Conservation (phyloP, 1,284 basidiomycete species). For the Irpex rosettiformis region DNA sequence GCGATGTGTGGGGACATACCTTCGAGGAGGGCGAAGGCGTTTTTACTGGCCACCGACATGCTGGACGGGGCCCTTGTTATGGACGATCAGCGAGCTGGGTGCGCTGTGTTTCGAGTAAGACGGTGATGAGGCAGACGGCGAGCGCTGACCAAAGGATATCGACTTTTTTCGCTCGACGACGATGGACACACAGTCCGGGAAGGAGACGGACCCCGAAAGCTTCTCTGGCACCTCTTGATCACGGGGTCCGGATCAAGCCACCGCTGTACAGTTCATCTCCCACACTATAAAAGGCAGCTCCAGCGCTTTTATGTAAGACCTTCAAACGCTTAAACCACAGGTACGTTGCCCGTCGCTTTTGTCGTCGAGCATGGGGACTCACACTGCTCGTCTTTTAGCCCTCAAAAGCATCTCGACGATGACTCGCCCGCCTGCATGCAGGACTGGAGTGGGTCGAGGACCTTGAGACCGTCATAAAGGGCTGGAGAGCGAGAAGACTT, state of each 20-base stretch:
- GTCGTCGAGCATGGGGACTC: constrained; percentile 8
- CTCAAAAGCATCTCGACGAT: constrained; percentile 85
- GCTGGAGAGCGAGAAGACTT: constrained; percentile 63
- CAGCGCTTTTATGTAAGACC: background rate
- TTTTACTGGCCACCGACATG: constrained; percentile 86
- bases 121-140: constrained; percentile 16
- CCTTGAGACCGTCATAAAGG: constrained; percentile 77
- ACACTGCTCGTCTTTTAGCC: constrained; percentile 36
- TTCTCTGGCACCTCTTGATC: constrained; percentile 16
- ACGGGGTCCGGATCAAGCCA: constrained; percentile 31
- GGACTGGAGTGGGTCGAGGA: constrained; percentile 78
- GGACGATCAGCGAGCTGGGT: constrained; percentile 35
- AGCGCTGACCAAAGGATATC: constrained; percentile 13
- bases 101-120: constrained; percentile 13
- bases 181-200: constrained; percentile 6
- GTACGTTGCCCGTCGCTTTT: constrained; percentile 33
- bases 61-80: constrained; percentile 60
- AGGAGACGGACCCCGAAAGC: constrained; percentile 22
- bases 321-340: constrained; percentile 60
- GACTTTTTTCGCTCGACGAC: constrained; percentile 2
- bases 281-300: constrained; percentile 21
- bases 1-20: constrained; percentile 41
- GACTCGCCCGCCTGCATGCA: constrained; percentile 60
- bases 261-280: constrained; percentile 35
- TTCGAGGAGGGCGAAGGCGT: constrained; percentile 77